Percentiles rank a stretch among this genome's conserved stretches.
phyloP scores from a whole-genome alignment of 2,329 filamentous ascomycete species.

The Thielaviopsis musarum region DNA sequence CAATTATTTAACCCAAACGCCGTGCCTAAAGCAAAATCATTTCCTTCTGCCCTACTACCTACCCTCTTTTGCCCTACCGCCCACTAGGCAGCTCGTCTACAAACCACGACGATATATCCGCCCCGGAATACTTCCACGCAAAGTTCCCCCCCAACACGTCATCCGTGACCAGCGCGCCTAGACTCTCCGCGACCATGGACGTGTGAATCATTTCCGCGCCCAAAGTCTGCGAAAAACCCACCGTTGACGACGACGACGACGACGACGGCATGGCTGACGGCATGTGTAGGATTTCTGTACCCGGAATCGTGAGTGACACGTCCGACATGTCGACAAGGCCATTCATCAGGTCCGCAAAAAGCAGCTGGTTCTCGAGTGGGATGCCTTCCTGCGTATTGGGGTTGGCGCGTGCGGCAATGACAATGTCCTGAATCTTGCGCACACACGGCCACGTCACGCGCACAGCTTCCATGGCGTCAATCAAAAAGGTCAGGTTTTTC shows the following conservation, averaged over 20 bases:
- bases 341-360: slow-evolving; percentile 5
- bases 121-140: neutral
- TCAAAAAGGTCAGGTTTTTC: slow-evolving; percentile 29
- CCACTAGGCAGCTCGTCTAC: neutral
- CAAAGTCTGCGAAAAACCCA: neutral
- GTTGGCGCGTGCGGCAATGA: slow-evolving; percentile 14
- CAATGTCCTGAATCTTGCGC: slow-evolving; percentile 23
- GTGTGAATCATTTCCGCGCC: neutral
- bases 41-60: neutral
- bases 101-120: neutral
- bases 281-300: neutral
- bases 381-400: neutral
- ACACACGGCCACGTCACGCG: slow-evolving; percentile 32
- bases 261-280: neutral
- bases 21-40: neutral
- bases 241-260: neutral
- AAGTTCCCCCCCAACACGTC: slow-evolving; percentile 3
- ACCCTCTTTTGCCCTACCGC: neutral
- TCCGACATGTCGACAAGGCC: neutral
- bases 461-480: slow-evolving; percentile 34
- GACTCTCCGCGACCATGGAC: neutral
- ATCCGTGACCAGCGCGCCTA: slow-evolving; percentile 9
- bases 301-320: neutral
- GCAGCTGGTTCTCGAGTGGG: neutral
- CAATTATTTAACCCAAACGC: too few relatives aligned